Evolutionary conservation across 164 flowering plant genomes (phyloP), one percentile per base, ranked within the genome.

Genomic region (Cinnamomum chago): DNA sequence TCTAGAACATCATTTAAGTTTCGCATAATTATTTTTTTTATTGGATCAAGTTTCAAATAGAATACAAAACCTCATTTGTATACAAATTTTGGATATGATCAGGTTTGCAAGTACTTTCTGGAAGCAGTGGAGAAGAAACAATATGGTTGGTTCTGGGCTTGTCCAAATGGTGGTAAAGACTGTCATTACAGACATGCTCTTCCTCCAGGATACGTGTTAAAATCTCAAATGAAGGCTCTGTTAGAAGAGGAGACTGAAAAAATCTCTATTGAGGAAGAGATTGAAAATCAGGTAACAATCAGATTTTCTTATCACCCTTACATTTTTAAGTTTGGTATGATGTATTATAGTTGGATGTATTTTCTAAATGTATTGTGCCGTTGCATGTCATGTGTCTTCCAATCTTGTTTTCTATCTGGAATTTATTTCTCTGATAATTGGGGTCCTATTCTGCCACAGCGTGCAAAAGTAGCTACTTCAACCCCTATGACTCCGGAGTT

Each of bases 71-170:
- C 47, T 30, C 35, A 30, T 30, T 30, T 30, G 35, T 30, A 30
- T 30, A 5, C 35, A 30, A 30, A 30, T 40, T 40, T 7, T 40
- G 33, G 27, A 62, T 18, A 52, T 74, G 65, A 20, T 72, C 87
- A 95, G 98, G 97, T 93, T 30, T 95, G 99, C 78, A 95, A 93
- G 82, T 76, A 87, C 86, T 95, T 95, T 78, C 74, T 93, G 83
- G 99, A 95, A 11, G 99, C 99, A 75, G 99, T 95, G 75, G 99
- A 95, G 82, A 95, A 88, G 86, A 95, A 95, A 80, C 99, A 95
- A 70, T 93, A 95, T 86, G 99, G 99, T 51, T 95, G 98, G 98
- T 93, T 95, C 73, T 95, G 99, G 99, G 88, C 58, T 68, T 95
- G 99, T 78, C 99, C 99, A 62, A 95, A 93, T 86, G 99, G 98